Evolutionary conservation across 495 filamentous ascomycete species (phyloP).

Genomic region (Usnea hakonensis): DNA sequence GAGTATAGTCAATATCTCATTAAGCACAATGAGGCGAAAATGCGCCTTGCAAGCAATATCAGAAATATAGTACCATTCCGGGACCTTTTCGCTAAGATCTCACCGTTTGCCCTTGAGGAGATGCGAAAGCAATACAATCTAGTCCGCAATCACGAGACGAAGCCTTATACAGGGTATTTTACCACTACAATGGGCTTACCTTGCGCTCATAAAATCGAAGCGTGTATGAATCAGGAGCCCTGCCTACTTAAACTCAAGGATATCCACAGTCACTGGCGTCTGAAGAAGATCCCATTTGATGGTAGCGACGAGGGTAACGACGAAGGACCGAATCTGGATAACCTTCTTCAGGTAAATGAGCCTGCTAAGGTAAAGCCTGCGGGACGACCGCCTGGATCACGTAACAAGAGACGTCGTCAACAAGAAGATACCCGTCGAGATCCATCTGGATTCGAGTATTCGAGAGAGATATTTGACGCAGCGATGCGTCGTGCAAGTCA

Average conservation of each 20-base stretch:
- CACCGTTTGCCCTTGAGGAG: background rate
- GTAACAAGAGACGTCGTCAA: background rate
- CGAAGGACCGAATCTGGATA: background rate
- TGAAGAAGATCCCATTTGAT: background rate
- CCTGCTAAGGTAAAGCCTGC: background rate
- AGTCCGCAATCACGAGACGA: background rate
- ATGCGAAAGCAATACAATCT: background rate
- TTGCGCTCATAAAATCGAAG: background rate
- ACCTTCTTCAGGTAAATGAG: background rate
- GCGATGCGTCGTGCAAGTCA: too few species aligned
- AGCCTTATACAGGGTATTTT: background rate
- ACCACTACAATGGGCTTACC: background rate
- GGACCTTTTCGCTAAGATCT: background rate
- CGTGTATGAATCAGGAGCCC: background rate
- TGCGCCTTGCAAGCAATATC: background rate
- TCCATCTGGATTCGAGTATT: too few species aligned
- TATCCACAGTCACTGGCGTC: background rate
- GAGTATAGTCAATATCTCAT: background rate
- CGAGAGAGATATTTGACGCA: too few species aligned
- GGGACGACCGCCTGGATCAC: background rate
- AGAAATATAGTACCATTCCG: background rate
- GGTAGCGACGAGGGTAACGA: background rate
- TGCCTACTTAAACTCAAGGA: background rate
- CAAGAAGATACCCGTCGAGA: too few species aligned
- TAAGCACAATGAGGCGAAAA: background rate